These are phyloP conservation scores for Arthrinium puccinioides DNA, from an alignment of 2,329 filamentous ascomycete genomes.

Conservation along the genomic window DNA sequence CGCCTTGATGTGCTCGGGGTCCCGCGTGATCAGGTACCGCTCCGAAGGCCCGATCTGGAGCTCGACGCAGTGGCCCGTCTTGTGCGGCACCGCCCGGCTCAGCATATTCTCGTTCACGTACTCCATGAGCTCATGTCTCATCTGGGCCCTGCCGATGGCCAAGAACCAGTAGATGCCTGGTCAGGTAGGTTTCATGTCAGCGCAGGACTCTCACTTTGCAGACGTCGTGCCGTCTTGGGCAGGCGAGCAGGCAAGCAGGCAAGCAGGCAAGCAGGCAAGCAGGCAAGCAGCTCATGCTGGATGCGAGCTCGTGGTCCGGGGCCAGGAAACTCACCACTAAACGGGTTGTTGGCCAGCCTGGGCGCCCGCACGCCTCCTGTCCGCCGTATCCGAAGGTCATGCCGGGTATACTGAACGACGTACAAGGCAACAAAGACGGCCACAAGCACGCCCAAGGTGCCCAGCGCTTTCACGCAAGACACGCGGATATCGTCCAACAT, in stretches of 20 bases:
- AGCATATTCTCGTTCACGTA: not conserved
- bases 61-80: conserved; percentile 30
- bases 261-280: too few relatives aligned
- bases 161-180: conserved; percentile 15
- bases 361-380: conserved; percentile 25
- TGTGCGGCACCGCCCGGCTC: not conserved
- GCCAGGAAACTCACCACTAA: conserved; percentile 19
- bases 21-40: conserved; percentile 38
- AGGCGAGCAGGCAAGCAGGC: too few relatives aligned
- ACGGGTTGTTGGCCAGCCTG: conserved; percentile 23
- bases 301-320: too few relatives aligned
- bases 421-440: not conserved
- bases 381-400: conserved; percentile 20
- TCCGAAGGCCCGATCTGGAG: conserved; percentile 22
- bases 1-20: conserved; percentile 51
- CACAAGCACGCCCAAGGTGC: not conserved
- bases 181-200: too few relatives aligned
- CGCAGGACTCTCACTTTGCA: too few relatives aligned
- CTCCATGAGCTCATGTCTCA: conserved; percentile 21
- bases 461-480: too few relatives aligned
- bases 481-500: too few relatives aligned
- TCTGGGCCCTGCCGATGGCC: conserved; percentile 18
- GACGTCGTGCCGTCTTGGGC: too few relatives aligned
- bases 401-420: conserved; percentile 8
- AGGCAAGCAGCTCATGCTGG: too few relatives aligned